Percentiles rank a stretch among this genome's conserved stretches.
Conservation (phyloP, 2,329 filamentous ascomycete genomes). For the Cercospora sp. region DNA sequence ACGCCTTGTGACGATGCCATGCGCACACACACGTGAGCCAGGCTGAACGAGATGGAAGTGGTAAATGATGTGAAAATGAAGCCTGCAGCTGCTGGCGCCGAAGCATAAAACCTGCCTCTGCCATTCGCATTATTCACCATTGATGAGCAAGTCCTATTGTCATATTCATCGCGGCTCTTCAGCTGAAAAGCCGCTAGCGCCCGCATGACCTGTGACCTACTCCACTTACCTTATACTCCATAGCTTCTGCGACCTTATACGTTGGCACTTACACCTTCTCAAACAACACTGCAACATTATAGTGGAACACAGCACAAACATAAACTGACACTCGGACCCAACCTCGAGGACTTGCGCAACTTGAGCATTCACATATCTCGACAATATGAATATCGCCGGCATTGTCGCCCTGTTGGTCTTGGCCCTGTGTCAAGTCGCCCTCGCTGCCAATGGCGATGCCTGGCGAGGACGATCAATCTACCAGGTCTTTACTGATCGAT, state of each 20-base stretch:
- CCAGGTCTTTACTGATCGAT: constrained; percentile 48
- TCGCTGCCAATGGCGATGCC: constrained; percentile 35
- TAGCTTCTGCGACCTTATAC: constrained; percentile 6
- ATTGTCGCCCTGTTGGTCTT: constrained; percentile 27
- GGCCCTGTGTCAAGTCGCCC: constrained; percentile 23
- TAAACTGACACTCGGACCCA: neutral
- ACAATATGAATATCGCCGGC: constrained; percentile 25
- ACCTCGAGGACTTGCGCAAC: neutral
- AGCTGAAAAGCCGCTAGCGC: constrained; percentile 7
- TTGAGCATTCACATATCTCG: neutral
- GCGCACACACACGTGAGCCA: constrained; percentile 18
- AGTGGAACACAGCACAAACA: neutral
- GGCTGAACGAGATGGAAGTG: neutral
- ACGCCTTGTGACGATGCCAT: constrained; percentile 31
- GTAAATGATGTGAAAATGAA: constrained; percentile 1
- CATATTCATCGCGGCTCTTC: constrained; percentile 8
- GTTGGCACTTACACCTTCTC: constrained; percentile 1
- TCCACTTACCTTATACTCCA: constrained; percentile 8
- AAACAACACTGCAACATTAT: neutral
- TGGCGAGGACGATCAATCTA: constrained; percentile 47
- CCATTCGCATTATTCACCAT: constrained; percentile 14
- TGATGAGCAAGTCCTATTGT: constrained; percentile 15
- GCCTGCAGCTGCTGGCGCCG: neutral
- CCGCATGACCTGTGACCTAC: constrained; percentile 8
- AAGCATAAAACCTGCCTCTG: constrained; percentile 23